A percentile compares a stretch with the other conserved stretches of the same genome.
phyloP scores from a whole-genome alignment of 768 basidiomycete species.

The Pleurotus sapidus region DNA sequence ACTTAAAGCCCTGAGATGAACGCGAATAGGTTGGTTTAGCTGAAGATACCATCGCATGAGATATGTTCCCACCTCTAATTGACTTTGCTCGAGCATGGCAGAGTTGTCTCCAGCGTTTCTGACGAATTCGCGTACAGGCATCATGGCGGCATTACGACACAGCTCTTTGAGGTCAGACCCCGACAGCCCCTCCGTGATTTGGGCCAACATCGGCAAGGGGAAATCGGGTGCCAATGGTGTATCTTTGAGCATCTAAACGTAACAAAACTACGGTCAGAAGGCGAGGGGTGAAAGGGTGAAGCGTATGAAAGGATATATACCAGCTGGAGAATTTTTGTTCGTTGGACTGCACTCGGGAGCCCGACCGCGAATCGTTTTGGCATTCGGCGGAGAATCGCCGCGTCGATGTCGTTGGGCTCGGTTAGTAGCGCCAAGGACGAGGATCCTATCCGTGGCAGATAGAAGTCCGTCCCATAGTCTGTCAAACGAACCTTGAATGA shows the following conservation, averaged over 20 bases:
- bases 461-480: conserved; percentile 95
- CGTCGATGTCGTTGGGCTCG: conserved; percentile 89
- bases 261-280: not conserved
- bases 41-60: not conserved
- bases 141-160: conserved; percentile 93
- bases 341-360: conserved; percentile 75
- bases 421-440: conserved; percentile 95
- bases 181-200: conserved; percentile 69
- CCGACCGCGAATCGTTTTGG: conserved; percentile 91
- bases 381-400: conserved; percentile 92
- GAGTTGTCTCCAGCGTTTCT: conserved; percentile 41
- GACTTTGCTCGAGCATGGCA: conserved; percentile 45
- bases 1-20: conserved; percentile 62
- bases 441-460: conserved; percentile 75
- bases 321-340: conserved; percentile 79
- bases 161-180: conserved; percentile 92
- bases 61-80: conserved; percentile 35
- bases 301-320: conserved; percentile 36
- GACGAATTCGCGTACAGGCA: conserved; percentile 84
- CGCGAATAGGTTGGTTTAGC: not conserved
- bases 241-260: conserved; percentile 75
- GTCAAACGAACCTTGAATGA: conserved; percentile 3
- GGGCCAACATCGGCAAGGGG: conserved; percentile 59
- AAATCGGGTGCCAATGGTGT: conserved; percentile 66
- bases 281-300: not conserved